Conservation (phyloP, 179 eudicot genomes). For the Nepenthes alata region DNA sequence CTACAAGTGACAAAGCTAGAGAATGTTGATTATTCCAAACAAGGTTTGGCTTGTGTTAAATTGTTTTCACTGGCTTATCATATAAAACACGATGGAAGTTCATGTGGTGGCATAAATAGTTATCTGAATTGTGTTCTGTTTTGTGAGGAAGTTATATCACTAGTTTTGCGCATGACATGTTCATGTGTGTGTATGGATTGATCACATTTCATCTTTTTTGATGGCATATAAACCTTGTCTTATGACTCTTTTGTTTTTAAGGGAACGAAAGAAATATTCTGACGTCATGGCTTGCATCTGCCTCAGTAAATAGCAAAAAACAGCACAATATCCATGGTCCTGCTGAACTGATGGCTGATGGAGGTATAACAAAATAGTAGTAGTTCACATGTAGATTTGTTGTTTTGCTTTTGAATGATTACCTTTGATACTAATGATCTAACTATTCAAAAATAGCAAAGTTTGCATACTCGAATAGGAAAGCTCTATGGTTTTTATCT, state of each 20-base stretch:
- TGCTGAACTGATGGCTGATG: constrained; percentile 17
- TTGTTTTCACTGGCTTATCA: neutral
- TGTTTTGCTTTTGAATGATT: neutral
- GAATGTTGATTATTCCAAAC: constrained; percentile 39
- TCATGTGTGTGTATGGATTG: too few relatives aligned
- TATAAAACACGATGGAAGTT: neutral
- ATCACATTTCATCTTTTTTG: too few relatives aligned
- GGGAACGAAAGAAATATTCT: constrained; percentile 51
- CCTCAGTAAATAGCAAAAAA: constrained; percentile 24
- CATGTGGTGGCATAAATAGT: neutral
- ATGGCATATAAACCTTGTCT: constrained; percentile 1
- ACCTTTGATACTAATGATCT: too few relatives aligned
- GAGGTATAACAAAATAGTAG: constrained; percentile 28
- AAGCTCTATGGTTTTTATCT: neutral
- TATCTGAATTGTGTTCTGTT: too few relatives aligned
- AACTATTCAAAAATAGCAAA: neutral
- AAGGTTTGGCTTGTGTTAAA: constrained; percentile 31
- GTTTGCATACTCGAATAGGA: neutral
- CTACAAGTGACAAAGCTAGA: constrained; percentile 87
- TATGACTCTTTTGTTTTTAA: constrained; percentile 13
- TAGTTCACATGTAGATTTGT: neutral
- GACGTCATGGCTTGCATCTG: constrained; percentile 62
- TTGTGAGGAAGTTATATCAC: too few relatives aligned
- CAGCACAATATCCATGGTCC: constrained; percentile 8
- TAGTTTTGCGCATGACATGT: too few relatives aligned